phyloP scores from a whole-genome alignment of 2,329 filamentous ascomycete species.

The Leptosphaerulina australis region DNA sequence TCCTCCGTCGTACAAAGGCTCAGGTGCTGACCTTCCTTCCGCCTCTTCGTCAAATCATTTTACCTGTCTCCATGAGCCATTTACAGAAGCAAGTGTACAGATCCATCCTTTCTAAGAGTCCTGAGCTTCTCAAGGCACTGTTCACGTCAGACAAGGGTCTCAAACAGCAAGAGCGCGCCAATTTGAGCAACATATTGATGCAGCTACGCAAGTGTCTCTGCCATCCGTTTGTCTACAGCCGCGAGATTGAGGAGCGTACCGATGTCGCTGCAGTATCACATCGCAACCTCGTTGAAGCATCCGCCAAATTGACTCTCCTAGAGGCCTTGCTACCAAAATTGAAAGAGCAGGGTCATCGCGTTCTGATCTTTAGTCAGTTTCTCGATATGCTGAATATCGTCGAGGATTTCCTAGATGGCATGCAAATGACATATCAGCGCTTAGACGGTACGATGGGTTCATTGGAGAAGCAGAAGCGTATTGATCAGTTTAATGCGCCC shows the following conservation, averaged over 20 bases:
- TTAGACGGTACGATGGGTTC: slow-evolving; percentile 84
- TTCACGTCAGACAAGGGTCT: slow-evolving; percentile 68
- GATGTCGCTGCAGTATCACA: slow-evolving; percentile 67
- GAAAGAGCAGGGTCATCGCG: slow-evolving; percentile 81
- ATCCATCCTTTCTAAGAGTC: slow-evolving; percentile 89
- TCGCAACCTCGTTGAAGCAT: slow-evolving; percentile 87
- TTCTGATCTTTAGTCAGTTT: slow-evolving; percentile 96
- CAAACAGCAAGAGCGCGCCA: slow-evolving; percentile 74
- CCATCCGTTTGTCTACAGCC: slow-evolving; percentile 94
- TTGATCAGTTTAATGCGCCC: slow-evolving; percentile 90
- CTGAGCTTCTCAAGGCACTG: slow-evolving; percentile 84
- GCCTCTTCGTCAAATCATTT: slow-evolving; percentile 90
- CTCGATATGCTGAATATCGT: slow-evolving; percentile 83
- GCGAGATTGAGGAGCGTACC: slow-evolving; percentile 83
- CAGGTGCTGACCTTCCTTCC: slow-evolving; percentile 91
- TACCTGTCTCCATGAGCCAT: slow-evolving; percentile 93
- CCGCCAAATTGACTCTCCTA: slow-evolving; percentile 83
- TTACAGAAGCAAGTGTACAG: slow-evolving; percentile 94
- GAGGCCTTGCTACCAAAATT: slow-evolving; percentile 87
- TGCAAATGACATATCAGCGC: slow-evolving; percentile 75
- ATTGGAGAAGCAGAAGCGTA: slow-evolving; percentile 89
- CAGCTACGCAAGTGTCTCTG: slow-evolving; percentile 93
- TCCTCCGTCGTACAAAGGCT: slow-evolving; percentile 80
- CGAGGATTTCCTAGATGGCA: slow-evolving; percentile 84
- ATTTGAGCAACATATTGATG: slow-evolving; percentile 91